phyloP scores from a whole-genome alignment of 192 early-diverging fungal species.

The Coemansia sp. region DNA sequence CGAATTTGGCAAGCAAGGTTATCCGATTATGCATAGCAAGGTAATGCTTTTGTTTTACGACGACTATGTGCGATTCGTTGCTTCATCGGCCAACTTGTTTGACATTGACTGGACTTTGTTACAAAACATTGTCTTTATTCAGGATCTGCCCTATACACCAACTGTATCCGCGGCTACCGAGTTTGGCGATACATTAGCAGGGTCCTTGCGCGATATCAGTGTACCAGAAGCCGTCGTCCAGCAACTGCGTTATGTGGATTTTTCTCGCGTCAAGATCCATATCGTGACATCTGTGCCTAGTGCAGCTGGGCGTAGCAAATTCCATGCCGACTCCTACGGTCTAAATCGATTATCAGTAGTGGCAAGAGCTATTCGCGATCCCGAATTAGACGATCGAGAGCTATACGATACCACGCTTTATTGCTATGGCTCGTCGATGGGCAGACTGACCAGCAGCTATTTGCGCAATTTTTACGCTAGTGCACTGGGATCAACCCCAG shows the following conservation, averaged over 20 bases:
- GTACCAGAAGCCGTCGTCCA: constrained; percentile 54
- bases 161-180: constrained; percentile 10
- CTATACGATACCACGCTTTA: constrained; percentile 13
- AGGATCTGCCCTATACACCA: constrained; percentile 57
- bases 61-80: constrained; percentile 59
- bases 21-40: constrained; percentile 64
- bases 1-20: constrained; percentile 42
- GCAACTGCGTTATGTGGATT: constrained; percentile 51
- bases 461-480: constrained; percentile 25
- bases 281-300: constrained; percentile 61
- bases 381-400: background rate
- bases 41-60: constrained; percentile 66
- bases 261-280: constrained; percentile 56
- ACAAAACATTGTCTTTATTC: constrained; percentile 66
- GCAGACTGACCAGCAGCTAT: constrained; percentile 13
- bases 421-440: constrained; percentile 50
- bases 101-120: constrained; percentile 59
- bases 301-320: constrained; percentile 20
- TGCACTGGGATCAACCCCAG: constrained; percentile 9
- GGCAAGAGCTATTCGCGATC: constrained; percentile 11
- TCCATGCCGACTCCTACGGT: constrained; percentile 52
- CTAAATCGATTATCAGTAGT: constrained; percentile 51
- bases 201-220: constrained; percentile 54
- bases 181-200: constrained; percentile 54
- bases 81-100: constrained; percentile 64